Conservation (phyloP, 2,329 filamentous ascomycete species). For the Fusarium sp. region DNA sequence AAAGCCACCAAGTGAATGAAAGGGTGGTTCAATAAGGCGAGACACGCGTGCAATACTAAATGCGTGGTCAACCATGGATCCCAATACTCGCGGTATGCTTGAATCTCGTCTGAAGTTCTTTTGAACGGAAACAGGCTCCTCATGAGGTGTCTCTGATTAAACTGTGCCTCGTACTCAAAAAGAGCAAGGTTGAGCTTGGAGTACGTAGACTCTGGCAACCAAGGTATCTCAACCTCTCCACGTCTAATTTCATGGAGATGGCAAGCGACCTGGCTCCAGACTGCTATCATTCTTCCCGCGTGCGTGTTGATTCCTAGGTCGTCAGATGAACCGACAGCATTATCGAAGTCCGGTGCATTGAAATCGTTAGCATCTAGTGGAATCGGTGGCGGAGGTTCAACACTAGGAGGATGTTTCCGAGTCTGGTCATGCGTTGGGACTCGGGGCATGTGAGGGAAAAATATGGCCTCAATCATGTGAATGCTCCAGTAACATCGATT, state of each 20-base stretch:
- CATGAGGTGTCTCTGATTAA: constrained; percentile 10
- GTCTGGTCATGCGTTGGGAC: background rate
- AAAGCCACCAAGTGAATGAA: constrained; percentile 9
- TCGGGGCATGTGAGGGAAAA: background rate
- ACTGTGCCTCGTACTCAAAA: constrained; percentile 11
- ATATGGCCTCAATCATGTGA: background rate
- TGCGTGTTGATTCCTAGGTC: constrained; percentile 1
- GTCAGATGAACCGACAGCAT: background rate
- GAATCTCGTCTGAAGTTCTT: background rate
- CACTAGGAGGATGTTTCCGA: background rate
- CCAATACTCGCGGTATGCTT: background rate
- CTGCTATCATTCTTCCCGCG: background rate
- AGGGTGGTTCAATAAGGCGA: constrained; percentile 5
- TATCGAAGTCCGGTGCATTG: background rate
- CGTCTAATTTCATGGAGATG: background rate
- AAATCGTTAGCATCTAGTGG: background rate
- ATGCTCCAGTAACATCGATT: constrained; percentile 4
- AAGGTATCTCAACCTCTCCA: background rate
- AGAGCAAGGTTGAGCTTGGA: constrained; percentile 6
- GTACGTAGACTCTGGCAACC: constrained; percentile 7
- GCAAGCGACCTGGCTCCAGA: background rate
- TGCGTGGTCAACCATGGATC: constrained; percentile 11
- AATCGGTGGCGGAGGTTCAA: background rate
- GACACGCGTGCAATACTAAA: constrained; percentile 3
- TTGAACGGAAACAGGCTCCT: constrained; percentile 10